These are phyloP conservation scores for Colletotrichum tropicicola DNA, from an alignment of 2,329 filamentous ascomycete genomes.

Conservation along the genomic window DNA sequence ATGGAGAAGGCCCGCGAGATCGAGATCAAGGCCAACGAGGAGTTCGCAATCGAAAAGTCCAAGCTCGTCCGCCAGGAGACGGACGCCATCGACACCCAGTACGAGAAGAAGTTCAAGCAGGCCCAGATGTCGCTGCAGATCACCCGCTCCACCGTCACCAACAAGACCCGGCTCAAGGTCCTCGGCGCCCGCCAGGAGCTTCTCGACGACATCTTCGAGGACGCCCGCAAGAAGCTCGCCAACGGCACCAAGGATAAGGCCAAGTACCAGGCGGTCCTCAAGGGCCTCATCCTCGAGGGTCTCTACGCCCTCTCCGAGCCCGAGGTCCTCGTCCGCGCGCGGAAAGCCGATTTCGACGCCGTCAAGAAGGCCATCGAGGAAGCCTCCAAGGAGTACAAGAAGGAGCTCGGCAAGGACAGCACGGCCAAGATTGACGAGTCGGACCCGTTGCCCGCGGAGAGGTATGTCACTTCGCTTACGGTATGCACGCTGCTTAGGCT, in stretches of 20 bases:
- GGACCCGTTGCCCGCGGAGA: constrained; percentile 81
- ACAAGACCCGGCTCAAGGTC: constrained; percentile 93
- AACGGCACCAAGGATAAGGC: constrained; percentile 71
- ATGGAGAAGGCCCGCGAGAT: constrained; percentile 97
- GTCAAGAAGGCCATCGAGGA: constrained; percentile 82
- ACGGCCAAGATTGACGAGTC: constrained; percentile 79
- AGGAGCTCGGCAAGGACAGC: constrained; percentile 75
- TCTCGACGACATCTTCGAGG: constrained; percentile 88
- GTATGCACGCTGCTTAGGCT: not conserved
- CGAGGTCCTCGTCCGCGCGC: constrained; percentile 76
- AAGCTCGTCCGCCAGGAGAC: constrained; percentile 98
- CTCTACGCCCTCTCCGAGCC: constrained; percentile 88
- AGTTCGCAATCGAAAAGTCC: constrained; percentile 98
- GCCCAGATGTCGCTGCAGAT: constrained; percentile 99
- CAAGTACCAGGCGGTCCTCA: constrained; percentile 81
- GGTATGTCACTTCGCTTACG: constrained; percentile 65
- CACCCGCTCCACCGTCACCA: constrained; percentile 93
- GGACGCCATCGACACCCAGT: constrained; percentile 87
- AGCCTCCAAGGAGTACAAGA: constrained; percentile 86
- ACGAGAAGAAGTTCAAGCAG: constrained; percentile 99
- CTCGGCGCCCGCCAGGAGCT: constrained; percentile 89
- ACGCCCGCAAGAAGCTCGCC: constrained; percentile 76
- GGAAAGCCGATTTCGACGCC: constrained; percentile 80
- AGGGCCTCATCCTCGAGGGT: constrained; percentile 87
- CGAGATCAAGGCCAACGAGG: constrained; percentile 97